Percentiles rank a stretch among this genome's conserved stretches.
These are phyloP conservation scores for Tulasnella sp. DNA, from an alignment of 768 basidiomycete species.

Conservation along the genomic window DNA sequence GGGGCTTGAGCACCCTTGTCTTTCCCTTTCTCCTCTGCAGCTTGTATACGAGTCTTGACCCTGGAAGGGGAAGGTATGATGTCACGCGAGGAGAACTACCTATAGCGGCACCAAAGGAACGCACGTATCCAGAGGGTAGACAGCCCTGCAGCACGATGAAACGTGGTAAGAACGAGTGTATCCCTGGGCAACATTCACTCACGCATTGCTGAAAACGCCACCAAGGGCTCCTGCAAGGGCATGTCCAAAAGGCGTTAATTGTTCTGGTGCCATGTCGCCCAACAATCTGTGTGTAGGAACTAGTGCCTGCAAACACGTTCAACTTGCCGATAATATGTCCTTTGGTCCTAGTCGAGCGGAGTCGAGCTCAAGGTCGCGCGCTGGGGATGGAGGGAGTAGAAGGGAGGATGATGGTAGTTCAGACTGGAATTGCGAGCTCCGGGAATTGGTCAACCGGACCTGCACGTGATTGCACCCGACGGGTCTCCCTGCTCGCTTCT, in stretches of 20 bases:
- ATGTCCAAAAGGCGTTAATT: conserved; percentile 79
- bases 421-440: conserved; percentile 5
- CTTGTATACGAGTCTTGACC: conserved; percentile 93
- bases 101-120: conserved; percentile 37
- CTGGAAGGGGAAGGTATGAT: conserved; percentile 43
- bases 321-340: neutral
- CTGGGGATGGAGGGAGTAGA: neutral
- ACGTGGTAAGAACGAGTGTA: conserved; percentile 3
- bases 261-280: conserved; percentile 35
- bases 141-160: conserved; percentile 52
- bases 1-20: conserved; percentile 44
- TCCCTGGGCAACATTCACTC: conserved; percentile 41
- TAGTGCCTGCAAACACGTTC: neutral
- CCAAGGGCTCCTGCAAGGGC: conserved; percentile 92
- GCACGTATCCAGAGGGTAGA: conserved; percentile 94
- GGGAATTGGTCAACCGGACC: conserved; percentile 1
- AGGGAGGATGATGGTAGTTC: neutral
- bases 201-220: conserved; percentile 92
- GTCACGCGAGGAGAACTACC: conserved; percentile 2
- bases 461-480: neutral
- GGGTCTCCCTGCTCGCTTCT: neutral
- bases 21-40: conserved; percentile 51
- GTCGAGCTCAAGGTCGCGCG: neutral
- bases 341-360: neutral
- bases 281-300: neutral